Base-by-base conservation (phyloP, 176 grass and related monocot genomes). In the Ampelocalamus luodianensis region DNA sequence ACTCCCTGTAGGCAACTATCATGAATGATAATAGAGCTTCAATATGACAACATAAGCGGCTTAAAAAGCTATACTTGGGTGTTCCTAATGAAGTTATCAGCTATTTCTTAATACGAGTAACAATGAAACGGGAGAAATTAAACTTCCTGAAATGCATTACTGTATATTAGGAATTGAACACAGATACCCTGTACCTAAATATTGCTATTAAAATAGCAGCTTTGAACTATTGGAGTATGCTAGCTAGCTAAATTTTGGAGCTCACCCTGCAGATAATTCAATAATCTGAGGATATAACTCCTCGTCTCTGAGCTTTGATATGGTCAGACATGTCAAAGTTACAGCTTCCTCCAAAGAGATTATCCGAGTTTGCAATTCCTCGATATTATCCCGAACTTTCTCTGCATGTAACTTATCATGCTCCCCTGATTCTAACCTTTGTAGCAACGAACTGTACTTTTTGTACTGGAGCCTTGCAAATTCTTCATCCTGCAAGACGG, bases 281-380 rank as follows among this genome's bases (percentile, higher is more conserved):
- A 99, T 90, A 71, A 99, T 85, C 54, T 99, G 97, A 91, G 93
- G 97, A 79, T 89, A 96, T 40, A 99, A 86, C 64, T 99, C 88
- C 86, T 99, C 93, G 51, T 99, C 97, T 72, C 97, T 90, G 85
- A 99, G 44, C 87, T 83, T 90, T 68, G 90, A 93, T 89, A 99
- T 96, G 53, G 92, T 87, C 82, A 96, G 71, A 88, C 88, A 99
- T 60, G 90, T 82, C 64, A 29, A 86, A 84, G 82, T 82, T 76
- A 91, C 91, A 29, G 91, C 90, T 71, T 94, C 93, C 88, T 91
- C 88, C 85, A 99, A 88, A 68, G 97, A 96, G 82, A 96, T 74
- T 82, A 94, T 89, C 87, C 86, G 90, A 65, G 84, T 89, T 78
- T 96, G 88, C 79, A 96, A 69, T 79, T 94, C 92, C 60, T 96